Evolutionary conservation across 257 asterid species (phyloP).

Genomic region (Salvia splendens): DNA sequence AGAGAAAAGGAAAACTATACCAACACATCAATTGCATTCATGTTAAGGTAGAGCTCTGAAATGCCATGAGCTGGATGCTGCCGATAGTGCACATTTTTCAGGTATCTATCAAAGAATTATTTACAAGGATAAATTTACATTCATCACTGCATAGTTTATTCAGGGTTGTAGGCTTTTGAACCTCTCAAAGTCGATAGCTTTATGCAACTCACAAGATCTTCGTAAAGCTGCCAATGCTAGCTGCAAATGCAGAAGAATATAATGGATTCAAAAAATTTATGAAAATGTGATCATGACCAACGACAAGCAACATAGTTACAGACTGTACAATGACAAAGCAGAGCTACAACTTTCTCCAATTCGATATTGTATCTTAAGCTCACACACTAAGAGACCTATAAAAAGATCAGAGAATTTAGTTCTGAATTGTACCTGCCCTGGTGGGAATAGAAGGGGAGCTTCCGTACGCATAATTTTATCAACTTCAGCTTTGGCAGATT

Average conservation of each 20-base stretch:
- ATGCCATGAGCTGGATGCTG: constrained; percentile 58
- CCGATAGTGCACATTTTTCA: constrained; percentile 56
- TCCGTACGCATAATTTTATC: constrained; percentile 89
- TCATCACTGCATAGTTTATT: constrained; percentile 12
- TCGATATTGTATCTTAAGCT: not conserved
- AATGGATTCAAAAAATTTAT: not conserved
- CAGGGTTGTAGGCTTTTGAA: constrained; percentile 31
- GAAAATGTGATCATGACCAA: no score
- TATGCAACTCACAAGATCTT: constrained; percentile 31
- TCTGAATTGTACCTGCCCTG: constrained; percentile 42
- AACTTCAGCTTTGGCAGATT: constrained; percentile 68
- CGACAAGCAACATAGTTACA: no score
- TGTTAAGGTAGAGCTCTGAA: constrained; percentile 51
- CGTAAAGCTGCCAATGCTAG: constrained; percentile 85
- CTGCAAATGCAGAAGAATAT: no score
- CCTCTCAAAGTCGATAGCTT: constrained; percentile 74
- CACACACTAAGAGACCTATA: not conserved
- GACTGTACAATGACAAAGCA: not conserved
- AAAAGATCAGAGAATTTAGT: not conserved
- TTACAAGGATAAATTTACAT: constrained; percentile 29
- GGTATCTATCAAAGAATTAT: constrained; percentile 56
- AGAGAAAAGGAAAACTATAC: constrained; percentile 40
- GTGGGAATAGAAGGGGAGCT: constrained; percentile 89
- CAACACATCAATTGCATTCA: constrained; percentile 63
- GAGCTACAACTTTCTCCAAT: not conserved